Conservation (phyloP, 2,329 filamentous ascomycete genomes). For the Clonostachys byssicola region DNA sequence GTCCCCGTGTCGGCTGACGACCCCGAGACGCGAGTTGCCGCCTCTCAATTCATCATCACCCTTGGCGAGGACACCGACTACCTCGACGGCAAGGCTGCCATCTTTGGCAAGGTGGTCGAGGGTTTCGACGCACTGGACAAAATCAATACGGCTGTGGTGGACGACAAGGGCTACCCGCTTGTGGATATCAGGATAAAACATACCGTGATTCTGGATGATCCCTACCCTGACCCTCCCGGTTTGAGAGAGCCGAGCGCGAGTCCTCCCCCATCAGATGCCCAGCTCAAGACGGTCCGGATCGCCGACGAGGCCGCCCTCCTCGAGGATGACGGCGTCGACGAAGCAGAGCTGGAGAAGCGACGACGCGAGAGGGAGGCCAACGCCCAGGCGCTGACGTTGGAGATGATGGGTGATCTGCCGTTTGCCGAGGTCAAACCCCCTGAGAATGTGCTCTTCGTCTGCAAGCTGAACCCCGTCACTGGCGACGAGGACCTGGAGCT, state of each 20-base stretch:
- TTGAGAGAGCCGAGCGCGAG: constrained; percentile 75
- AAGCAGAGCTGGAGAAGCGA: constrained; percentile 74
- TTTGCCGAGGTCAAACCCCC: constrained; percentile 97
- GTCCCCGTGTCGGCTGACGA: constrained; percentile 73
- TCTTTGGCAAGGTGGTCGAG: constrained; percentile 94
- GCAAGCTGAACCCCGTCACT: constrained; percentile 96
- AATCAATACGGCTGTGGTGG: constrained; percentile 85
- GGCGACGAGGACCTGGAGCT: constrained; percentile 90
- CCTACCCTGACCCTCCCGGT: constrained; percentile 76
- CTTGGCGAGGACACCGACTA: constrained; percentile 86
- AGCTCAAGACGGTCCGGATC: constrained; percentile 88
- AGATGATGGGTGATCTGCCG: constrained; percentile 96
- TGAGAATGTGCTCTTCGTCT: constrained; percentile 96
- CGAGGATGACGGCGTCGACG: constrained; percentile 65
- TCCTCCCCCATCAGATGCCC: constrained; percentile 76
- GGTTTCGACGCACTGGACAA: constrained; percentile 92
- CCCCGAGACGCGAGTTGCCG: constrained; percentile 77
- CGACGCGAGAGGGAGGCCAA: constrained; percentile 86
- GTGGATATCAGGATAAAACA: constrained; percentile 95
- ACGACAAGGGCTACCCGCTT: constrained; percentile 79
- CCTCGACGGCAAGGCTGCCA: constrained; percentile 87
- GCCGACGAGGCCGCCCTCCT: constrained; percentile 82
- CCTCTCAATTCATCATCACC: constrained; percentile 91
- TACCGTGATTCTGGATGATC: constrained; percentile 87
- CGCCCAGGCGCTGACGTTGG: constrained; percentile 88